Evolutionary conservation across 164 flowering plant species (phyloP).

Genomic region (Litsea cubeba): DNA sequence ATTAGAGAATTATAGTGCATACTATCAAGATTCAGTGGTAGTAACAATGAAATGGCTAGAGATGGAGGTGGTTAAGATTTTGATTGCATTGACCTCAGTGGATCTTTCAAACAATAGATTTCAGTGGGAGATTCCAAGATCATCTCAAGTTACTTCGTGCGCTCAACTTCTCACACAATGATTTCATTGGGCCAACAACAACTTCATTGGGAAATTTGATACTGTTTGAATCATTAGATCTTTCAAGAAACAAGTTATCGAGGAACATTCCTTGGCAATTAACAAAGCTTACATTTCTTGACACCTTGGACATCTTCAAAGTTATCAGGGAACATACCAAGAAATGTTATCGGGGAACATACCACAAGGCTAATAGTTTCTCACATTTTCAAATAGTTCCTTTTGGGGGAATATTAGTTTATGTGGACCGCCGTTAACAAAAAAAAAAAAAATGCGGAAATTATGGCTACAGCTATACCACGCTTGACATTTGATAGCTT

Average conservation of each 20-base stretch:
- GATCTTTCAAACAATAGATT: background rate
- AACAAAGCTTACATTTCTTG: no score
- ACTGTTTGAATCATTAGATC: no score
- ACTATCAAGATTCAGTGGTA: background rate
- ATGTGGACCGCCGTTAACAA: background rate
- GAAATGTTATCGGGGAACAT: background rate
- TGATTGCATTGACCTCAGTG: background rate
- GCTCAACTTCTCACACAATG: no score
- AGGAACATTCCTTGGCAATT: no score
- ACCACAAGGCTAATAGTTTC: background rate
- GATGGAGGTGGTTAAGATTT: background rate
- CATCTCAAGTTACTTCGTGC: no score
- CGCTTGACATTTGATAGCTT: rapidly evolving
- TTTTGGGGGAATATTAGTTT: background rate
- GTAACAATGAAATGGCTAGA: background rate
- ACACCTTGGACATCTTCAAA: rapidly evolving
- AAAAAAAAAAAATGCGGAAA: background rate
- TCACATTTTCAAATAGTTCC: background rate
- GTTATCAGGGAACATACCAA: background rate
- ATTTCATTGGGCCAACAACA: no score
- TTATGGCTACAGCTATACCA: background rate
- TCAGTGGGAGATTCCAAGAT: no score
- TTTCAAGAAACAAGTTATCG: no score
- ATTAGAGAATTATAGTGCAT: background rate
- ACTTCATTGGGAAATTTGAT: no score